Base-by-base conservation (phyloP, 2,329 filamentous ascomycete species). In the Exophiala bonariae region DNA sequence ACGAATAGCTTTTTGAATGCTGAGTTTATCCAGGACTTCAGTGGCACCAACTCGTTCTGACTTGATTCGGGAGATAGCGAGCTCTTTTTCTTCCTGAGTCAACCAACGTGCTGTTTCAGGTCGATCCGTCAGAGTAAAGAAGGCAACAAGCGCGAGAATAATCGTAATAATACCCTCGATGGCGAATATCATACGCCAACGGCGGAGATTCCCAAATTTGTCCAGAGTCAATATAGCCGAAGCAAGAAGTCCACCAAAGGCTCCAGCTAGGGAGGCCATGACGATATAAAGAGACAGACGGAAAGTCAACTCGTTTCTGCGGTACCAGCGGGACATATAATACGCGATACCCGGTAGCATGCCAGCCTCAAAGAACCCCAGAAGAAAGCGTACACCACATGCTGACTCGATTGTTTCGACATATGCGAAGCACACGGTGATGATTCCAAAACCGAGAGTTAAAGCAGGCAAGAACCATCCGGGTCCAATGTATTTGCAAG, bases 271-370 rank as follows among this genome's bases (percentile, higher is more conserved):
- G 0, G 84, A 83, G 0, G 83, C 80, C 77, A 82, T 85, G 45
- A 87, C 82, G 44, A 88, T 80, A 65, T 87, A 88, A 2, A 87
- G 68, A 0, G 81, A 79, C 1, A 88, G 69, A 0, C 85, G 76
- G 62, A 87, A 87, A 0, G 81, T 76, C 4, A 89, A 69, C 63
- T 89, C 85, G 40, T 76, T 77, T 22, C 81, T 73, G 13, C 83
- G 73, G 56, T 88, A 89, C 85, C 85, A 89, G 40, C 85, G 72
- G 1, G 79, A 57, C 28, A 60, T 35, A 58, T 88, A 89, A 65
- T 88, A 89, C 0, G 84, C 83, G 31, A 87, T 86, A 0, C 86
- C 85, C 0, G 86, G 86, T 44, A 89, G 65, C 78, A 89, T 81
- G 6, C 85, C 86, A 1, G 86, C 82, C 65, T 90, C 86, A 41